Evolutionary conservation across 2,329 filamentous ascomycete genomes (phyloP), one percentile per base, ranked within the genome.

Genomic region (Neoscytalidium dimidiatum): DNA sequence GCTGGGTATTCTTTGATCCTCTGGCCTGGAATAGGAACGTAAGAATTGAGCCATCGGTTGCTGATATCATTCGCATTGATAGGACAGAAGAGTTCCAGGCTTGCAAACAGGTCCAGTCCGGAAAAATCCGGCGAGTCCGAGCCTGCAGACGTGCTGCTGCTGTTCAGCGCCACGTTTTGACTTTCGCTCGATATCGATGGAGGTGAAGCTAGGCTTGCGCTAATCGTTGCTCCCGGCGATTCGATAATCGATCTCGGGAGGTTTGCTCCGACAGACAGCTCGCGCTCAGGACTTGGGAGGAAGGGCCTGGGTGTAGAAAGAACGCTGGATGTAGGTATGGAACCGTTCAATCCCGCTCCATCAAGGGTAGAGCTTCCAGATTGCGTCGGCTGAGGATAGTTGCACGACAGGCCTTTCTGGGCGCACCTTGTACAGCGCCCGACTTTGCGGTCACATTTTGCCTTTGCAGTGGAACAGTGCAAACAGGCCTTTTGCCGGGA

Each of bases 1-100:
- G 74, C 61, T 0, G 78, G 75, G 63, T 83, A 84, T 0, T 73
- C 62, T 65, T 84, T 85, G 33, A 74, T 64, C 3, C 68, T 74
- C 56, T 84, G 81, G 2, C 77, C 79, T 0, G 80, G 77, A 0
- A 80, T 65, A 0, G 82, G 82, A 4, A 84, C 78, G 38, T 79
- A 84, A 1, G 78, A 71, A 33, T 82, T 78, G 28, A 85, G 70
- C 83, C 82, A 85, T 11, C 82, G 81, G 44, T 81, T 83, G 13
- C 75, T 77, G 56, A 84, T 83, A 17, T 78, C 78, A 26, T 82
- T 78, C 0, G 77, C 78, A 52, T 83, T 77, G 67, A 84, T 82
- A 2, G 80, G 79, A 64, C 81, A 83, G 0, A 78, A 65, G 6
- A 85, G 74, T 13, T 79, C 73, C 1, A 77, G 64, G 13, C 62